Evolutionary conservation across 2,329 filamentous ascomycete species (phyloP), one percentile per base, ranked within the genome.

Genomic region (Ophiostoma quercus): DNA sequence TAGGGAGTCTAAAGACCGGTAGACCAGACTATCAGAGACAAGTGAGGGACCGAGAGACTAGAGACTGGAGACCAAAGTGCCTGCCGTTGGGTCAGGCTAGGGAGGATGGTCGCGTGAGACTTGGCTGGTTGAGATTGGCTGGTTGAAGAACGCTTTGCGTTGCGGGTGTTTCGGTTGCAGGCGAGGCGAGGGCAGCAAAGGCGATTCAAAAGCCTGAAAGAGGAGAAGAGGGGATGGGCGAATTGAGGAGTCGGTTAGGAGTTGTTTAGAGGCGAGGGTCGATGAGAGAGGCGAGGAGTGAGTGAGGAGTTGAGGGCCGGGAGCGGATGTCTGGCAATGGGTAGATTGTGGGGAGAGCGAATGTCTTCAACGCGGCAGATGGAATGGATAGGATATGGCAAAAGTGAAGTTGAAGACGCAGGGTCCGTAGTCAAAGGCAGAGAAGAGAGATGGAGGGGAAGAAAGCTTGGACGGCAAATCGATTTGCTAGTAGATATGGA

Each of bases 91-190:
- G 32, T 65, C 41, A 12, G n/a, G 41, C 57, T 39, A 29, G 41
- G 41, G 41, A 37, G 66, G 67, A n/a, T 69, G 70, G 72, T 73
- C 73, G 73, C 71, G 73, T 74, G 73, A 72, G 72, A 72, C 70
- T 71, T 73, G 73, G 73, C 71, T 67, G 34, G 54, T 67, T 25
- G 32, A 67, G 72, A 74, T 74, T 73, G 73, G 73, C 69, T 72
- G 71, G 51, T 57, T 54, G 51, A 32, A 62, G 67, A 29, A 25
- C 39, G 57, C 68, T 51, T 66, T 60, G 68, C 32, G 66, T 66
- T 60, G 68, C 32, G 66, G 68, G 68, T 25, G 69, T 66, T 68
- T 70, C 34, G 69, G 60, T 57, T 65, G 54, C 63, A 67, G 37
- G 47, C 47, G 47, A 70, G 41, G 54, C 11, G 34, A 12, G 32